These are phyloP conservation scores for Trichoderma brevicompactum DNA, from an alignment of 2,329 filamentous ascomycete genomes.

Conservation along the genomic window DNA sequence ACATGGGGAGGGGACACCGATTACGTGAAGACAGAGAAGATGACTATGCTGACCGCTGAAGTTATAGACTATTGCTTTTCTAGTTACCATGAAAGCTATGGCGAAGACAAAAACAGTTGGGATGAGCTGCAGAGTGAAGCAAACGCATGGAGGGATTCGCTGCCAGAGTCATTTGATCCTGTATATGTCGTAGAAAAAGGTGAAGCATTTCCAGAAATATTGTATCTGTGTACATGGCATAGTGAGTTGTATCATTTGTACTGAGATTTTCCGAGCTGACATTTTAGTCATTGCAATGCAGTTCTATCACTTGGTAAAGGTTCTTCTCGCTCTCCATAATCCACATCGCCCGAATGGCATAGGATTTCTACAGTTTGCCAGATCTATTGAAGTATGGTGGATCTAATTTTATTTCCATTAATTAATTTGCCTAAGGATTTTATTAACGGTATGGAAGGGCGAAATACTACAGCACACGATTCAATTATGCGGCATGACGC, in stretches of 20 bases:
- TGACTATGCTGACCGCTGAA: conserved; percentile 16
- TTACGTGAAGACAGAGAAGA: conserved; percentile 6
- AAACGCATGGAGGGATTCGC: background rate
- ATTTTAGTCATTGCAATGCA: conserved; percentile 4
- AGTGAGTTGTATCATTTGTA: background rate
- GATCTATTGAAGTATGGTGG: background rate
- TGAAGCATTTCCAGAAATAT: conserved; percentile 4
- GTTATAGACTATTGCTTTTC: conserved; percentile 17
- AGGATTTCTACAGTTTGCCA: conserved; percentile 6
- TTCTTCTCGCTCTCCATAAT: conserved; percentile 5
- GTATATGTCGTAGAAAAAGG: conserved; percentile 16
- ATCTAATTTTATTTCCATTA: background rate
- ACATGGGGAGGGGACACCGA: conserved; percentile 10
- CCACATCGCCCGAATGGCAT: conserved; percentile 6
- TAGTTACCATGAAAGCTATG: background rate
- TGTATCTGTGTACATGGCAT: conserved; percentile 10
- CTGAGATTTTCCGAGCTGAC: background rate
- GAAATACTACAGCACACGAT: conserved; percentile 8
- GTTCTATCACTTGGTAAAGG: conserved; percentile 5
- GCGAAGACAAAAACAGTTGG: background rate
- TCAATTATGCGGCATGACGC: conserved; percentile 13
- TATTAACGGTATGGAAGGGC: background rate
- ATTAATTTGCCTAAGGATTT: background rate
- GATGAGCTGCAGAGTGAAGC: conserved; percentile 2
- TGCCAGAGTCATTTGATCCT: conserved; percentile 4